Percentiles rank a stretch among this genome's conserved stretches.
Conservation (phyloP, 2,329 filamentous ascomycete species). For the Penicillium sp. region DNA sequence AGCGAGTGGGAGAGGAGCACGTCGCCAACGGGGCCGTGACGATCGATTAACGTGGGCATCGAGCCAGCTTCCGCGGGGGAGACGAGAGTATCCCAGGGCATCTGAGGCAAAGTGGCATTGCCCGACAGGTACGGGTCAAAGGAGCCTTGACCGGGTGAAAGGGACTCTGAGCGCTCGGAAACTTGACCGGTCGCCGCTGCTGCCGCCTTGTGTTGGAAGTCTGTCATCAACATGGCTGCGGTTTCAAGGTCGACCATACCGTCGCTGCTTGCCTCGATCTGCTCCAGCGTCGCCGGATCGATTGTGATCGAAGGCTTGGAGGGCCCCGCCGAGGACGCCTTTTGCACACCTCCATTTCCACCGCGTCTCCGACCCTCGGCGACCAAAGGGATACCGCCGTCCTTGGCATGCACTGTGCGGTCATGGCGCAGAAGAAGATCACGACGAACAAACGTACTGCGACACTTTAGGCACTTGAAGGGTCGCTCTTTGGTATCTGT, state of each 20-base stretch:
- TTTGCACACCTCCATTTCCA: constrained; percentile 32
- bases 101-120: constrained; percentile 74
- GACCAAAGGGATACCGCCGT: constrained; percentile 87
- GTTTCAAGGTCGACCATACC: constrained; percentile 93
- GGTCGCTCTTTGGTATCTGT: constrained; percentile 96
- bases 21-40: constrained; percentile 54
- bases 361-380: constrained; percentile 78
- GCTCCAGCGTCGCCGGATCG: constrained; percentile 80
- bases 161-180: constrained; percentile 52
- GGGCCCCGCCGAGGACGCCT: constrained; percentile 44
- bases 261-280: constrained; percentile 86
- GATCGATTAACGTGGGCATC: constrained; percentile 63
- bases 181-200: constrained; percentile 51
- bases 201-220: constrained; percentile 94
- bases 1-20: constrained; percentile 66
- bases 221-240: constrained; percentile 96
- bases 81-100: constrained; percentile 88
- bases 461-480: constrained; percentile 97
- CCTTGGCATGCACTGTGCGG: constrained; percentile 96
- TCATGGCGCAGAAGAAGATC: constrained; percentile 95
- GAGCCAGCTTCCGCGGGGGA: constrained; percentile 56
- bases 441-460: constrained; percentile 95
- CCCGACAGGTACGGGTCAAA: constrained; percentile 70
- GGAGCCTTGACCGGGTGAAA: constrained; percentile 63
- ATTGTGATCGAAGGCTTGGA: constrained; percentile 74